Base-by-base conservation (phyloP, 2,329 filamentous ascomycete genomes). In the Coniochaeta sp. region DNA sequence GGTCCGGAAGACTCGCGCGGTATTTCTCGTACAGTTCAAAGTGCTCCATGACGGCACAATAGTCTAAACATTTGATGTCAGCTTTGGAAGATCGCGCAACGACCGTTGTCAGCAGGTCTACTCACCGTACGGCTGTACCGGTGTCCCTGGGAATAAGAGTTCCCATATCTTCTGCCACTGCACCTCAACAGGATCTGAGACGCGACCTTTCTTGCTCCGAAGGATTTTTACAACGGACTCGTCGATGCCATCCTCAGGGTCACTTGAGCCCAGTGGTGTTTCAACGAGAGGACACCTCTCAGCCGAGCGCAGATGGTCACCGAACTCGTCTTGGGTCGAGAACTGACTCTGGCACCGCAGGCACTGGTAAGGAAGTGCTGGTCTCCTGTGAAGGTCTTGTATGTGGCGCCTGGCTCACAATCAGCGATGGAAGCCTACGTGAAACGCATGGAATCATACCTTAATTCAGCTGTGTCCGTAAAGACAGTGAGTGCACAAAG, bases 401-500 rank as follows among this genome's bases (percentile, higher is more conserved):
- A 62, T 62, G 12, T 62, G 60, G 10, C 58, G 58, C 19, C 60
- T 62, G 12, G 22, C 26, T 2, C 2, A 58, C n/a, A 3, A 9
- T 58, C 22, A 52, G 47, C 14, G 19, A 40, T 6, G n/a, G 38
- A 40, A 40, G 16, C 38, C 14, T 7, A 52, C 3, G 24, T 30
- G 16, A 8, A 22, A 30, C 16, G 26, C 7, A 9, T 16, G 47
- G 24, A 26, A 52, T 26, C 47, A 8, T 52, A 76, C 75, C 72
- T 72, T 2, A 79, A 61, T 56, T 77, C 75, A 3, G 73, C 69
- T 56, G 78, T 74, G 6, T 76, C 76, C 7, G 70, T 70, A 40
- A 78, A 78, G 34, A 75, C 75, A 0, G 72, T 76, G 70, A 75
- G 75, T 17, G 77, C 75, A 61, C 77, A 79, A 22, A 70, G 71